A percentile compares a stretch with the other conserved stretches of the same genome.
These are phyloP conservation scores for Austroboletus niveus DNA, from an alignment of 1,284 basidiomycete species.

Conservation along the genomic window DNA sequence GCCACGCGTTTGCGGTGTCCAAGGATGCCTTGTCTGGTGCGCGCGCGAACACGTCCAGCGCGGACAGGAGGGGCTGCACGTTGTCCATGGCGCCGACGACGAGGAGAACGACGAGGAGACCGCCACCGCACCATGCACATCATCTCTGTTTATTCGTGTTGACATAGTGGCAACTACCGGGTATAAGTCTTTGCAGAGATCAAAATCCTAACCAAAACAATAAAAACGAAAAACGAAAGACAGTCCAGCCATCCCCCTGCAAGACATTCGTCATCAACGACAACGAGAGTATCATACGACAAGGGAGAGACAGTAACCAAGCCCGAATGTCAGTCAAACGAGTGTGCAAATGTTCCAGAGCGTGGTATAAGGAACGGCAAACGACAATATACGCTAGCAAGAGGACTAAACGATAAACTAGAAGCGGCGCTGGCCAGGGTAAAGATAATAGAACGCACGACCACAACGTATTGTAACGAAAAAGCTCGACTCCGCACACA, in stretches of 20 bases:
- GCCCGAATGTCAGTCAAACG: slow-evolving; percentile 62
- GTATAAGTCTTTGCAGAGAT: slow-evolving; percentile 34
- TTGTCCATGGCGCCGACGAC: slow-evolving; percentile 48
- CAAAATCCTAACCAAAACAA: slow-evolving; percentile 24
- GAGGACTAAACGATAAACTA: slow-evolving; percentile 37
- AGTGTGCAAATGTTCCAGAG: slow-evolving; percentile 49
- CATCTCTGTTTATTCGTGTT: slow-evolving; percentile 34
- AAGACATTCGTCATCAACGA: slow-evolving; percentile 36
- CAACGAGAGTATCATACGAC: slow-evolving; percentile 48
- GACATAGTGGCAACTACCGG: slow-evolving; percentile 33
- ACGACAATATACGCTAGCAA: slow-evolving; percentile 36
- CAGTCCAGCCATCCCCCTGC: slow-evolving; percentile 30
- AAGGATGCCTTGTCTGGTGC: slow-evolving; percentile 83
- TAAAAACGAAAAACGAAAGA: slow-evolving; percentile 10
- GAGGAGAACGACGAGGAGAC: no score
- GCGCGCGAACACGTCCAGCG: slow-evolving; percentile 70
- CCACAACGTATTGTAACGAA: slow-evolving; percentile 30
- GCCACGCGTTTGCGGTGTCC: slow-evolving; percentile 86
- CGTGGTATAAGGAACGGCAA: slow-evolving; percentile 35
- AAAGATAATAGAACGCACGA: slow-evolving; percentile 29
- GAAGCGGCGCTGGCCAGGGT: slow-evolving; percentile 36
- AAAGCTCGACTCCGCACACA: slow-evolving; percentile 11
- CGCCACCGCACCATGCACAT: background rate
- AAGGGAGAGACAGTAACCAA: slow-evolving; percentile 47
- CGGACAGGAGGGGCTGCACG: slow-evolving; percentile 68